Base-by-base conservation (phyloP, 257 asterid species). In the Knoxia roxburghii region DNA sequence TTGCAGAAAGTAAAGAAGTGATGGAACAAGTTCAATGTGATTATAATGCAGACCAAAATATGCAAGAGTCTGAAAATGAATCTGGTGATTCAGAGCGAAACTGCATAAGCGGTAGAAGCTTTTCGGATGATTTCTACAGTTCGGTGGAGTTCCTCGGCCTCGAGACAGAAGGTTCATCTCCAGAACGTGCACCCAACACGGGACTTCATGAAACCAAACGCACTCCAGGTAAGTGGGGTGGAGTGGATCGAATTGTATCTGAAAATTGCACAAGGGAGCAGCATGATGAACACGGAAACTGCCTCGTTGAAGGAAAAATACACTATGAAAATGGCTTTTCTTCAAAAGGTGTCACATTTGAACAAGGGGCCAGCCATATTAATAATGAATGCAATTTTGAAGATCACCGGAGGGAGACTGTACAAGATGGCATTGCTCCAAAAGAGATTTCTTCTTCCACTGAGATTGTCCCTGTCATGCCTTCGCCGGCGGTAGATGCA, bases 41-140 rank as follows among this genome's bases (percentile, higher is more conserved):
- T 39, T 52, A 69, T 73, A 4, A 45, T 60, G 70, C 67, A n/a
- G 76, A 65, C 58, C 77, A 29, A 61, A 73, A 67, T 60, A 68
- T 65, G 2, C 56, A 51, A 40, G 59, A 60, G 39, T 17, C n/a
- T 50, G 72, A 68, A 48, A 58, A 56, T 73, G 75, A 72, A 62
- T 32, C 66, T 63, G 20, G 33, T 54, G 79, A 67, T 69, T 68
- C 54, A 29, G 27, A 72, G 54, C 70, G 68, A 23, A 68, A 62
- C 39, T 61, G 61, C 24, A 18, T 56, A 50, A 71, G 66, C 21
- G 77, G 71, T 23, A 64, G 81, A 72, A 73, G 67, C 49, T 74
- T 66, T 39, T 84, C 88, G 40, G 78, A 70, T 66, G 84, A 65
- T 51, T 68, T 83, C 64, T 50, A 77, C 54, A 81, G 79, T 77